Evolutionary conservation across 257 asterid species (phyloP).

Genomic region (Datura wrightii): DNA sequence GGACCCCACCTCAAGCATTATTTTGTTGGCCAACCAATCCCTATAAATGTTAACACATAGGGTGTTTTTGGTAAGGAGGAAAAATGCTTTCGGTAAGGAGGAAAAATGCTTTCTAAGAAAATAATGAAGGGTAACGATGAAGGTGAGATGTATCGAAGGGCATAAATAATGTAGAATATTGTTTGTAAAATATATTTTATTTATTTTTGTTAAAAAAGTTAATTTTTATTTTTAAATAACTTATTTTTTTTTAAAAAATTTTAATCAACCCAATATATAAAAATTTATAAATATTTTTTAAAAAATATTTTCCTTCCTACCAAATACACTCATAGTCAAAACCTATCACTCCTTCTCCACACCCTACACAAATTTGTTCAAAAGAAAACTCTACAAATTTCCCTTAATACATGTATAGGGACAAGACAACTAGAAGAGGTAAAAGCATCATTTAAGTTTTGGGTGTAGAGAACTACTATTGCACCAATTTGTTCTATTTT

Average conservation of each 20-base stretch:
- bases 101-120: no score
- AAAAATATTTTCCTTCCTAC: no score
- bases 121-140: no score
- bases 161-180: no score
- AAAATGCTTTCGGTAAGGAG: no score
- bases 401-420: not conserved
- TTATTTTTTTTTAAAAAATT: no score
- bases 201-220: no score
- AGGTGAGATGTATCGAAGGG: no score
- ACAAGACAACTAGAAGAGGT: not conserved
- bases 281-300: no score
- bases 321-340: not conserved
- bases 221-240: not conserved
- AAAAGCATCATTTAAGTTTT: not conserved
- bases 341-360: not conserved
- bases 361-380: not conserved
- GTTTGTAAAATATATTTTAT: no score
- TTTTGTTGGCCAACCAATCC: constrained; percentile 30
- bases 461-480: not conserved
- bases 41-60: not conserved
- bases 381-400: not conserved
- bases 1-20: not conserved
- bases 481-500: not conserved
- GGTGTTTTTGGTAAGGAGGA: no score
- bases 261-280: no score